Evolutionary conservation across 2,329 filamentous ascomycete species (phyloP).

Genomic region (Bipolaris bicolor): DNA sequence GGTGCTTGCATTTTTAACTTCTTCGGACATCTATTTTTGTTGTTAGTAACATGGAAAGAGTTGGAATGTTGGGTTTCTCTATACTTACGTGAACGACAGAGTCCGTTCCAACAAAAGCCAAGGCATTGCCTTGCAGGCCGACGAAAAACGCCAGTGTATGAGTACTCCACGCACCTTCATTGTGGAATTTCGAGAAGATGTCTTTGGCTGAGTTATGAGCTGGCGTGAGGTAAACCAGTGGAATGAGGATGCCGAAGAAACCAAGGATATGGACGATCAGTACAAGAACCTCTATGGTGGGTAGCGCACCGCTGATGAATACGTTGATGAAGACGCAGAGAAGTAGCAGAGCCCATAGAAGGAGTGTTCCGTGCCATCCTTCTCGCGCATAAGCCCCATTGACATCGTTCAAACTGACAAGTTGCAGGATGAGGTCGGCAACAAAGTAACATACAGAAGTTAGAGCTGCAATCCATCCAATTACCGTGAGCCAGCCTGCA

Average conservation of each 20-base stretch:
- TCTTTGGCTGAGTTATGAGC: slow-evolving; percentile 46
- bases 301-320: slow-evolving; percentile 55
- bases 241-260: slow-evolving; percentile 59
- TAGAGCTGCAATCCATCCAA: slow-evolving; percentile 52
- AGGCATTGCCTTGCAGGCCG: slow-evolving; percentile 49
- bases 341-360: slow-evolving; percentile 54
- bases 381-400: slow-evolving; percentile 45
- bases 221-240: slow-evolving; percentile 45
- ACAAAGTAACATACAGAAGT: slow-evolving; percentile 48
- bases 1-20: slow-evolving; percentile 46
- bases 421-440: slow-evolving; percentile 41
- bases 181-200: slow-evolving; percentile 57
- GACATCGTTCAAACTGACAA: slow-evolving; percentile 50
- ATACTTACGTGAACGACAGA: slow-evolving; percentile 47
- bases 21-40: slow-evolving; percentile 45
- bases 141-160: slow-evolving; percentile 55
- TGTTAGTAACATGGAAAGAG: slow-evolving; percentile 7
- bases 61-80: too few relatives aligned
- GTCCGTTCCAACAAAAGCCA: slow-evolving; percentile 49
- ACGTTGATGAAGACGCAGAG: slow-evolving; percentile 56
- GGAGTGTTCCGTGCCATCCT: slow-evolving; percentile 59
- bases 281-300: slow-evolving; percentile 57
- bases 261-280: slow-evolving; percentile 60
- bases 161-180: slow-evolving; percentile 54
- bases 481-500: slow-evolving; percentile 53